Evolutionary conservation across 2,329 filamentous ascomycete genomes (phyloP).

Genomic region (Helotiales sp.): DNA sequence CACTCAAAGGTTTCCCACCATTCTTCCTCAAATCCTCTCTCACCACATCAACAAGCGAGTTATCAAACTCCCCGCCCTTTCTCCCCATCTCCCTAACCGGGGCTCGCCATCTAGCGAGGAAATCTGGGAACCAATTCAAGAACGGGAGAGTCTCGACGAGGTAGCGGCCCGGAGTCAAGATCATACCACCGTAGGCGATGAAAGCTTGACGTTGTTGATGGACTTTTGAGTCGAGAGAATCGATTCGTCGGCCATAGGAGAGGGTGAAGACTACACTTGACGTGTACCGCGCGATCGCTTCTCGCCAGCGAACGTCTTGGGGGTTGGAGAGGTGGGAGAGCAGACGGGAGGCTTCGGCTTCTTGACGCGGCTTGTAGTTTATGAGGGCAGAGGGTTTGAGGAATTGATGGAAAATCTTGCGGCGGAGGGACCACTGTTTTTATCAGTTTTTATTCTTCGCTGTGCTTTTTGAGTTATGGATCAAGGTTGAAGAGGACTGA

Average conservation of each 20-base stretch:
- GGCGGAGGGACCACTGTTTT: conserved; percentile 1
- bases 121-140: conserved; percentile 2
- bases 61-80: background rate
- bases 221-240: background rate
- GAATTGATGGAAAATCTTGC: conserved; percentile 6
- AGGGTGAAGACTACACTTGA: conserved; percentile 8
- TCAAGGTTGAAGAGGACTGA: too few relatives aligned
- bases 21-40: background rate
- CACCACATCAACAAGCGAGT: background rate
- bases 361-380: conserved; percentile 1
- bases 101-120: conserved; percentile 2
- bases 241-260: conserved; percentile 8
- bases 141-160: conserved; percentile 5
- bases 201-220: background rate
- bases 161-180: conserved; percentile 1
- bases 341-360: conserved; percentile 1
- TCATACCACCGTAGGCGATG: background rate
- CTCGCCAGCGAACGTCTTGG: background rate
- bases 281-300: conserved; percentile 2
- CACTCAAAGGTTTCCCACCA: background rate
- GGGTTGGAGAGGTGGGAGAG: background rate
- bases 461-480: too few relatives aligned
- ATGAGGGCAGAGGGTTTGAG: background rate
- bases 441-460: too few relatives aligned
- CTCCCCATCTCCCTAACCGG: background rate